Evolutionary conservation across 1,284 basidiomycete species (phyloP).

Genomic region (Microbotryomycetes sp.): DNA sequence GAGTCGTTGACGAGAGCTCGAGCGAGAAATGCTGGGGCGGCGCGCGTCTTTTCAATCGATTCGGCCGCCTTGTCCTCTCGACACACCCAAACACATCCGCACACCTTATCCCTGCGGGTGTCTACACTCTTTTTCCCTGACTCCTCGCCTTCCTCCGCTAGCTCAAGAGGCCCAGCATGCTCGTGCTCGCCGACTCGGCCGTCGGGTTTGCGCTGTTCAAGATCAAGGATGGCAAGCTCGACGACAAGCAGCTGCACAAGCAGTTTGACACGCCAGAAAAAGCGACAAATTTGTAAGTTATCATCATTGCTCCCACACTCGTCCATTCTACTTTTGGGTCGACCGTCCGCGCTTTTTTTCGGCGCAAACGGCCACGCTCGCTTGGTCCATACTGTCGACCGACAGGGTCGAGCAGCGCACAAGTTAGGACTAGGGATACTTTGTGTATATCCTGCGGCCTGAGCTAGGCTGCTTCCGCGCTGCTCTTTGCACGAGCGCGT

Average conservation of each 20-base stretch:
- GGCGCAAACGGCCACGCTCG: too few species aligned
- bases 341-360: too few species aligned
- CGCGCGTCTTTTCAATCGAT: background rate
- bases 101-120: too few species aligned
- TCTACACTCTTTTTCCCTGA: too few species aligned
- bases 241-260: conserved; percentile 77
- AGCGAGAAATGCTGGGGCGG: background rate
- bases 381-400: background rate
- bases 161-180: too few species aligned
- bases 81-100: too few species aligned
- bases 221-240: conserved; percentile 79
- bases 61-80: background rate
- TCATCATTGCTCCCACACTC: background rate
- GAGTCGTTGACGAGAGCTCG: background rate
- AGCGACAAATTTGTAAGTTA: conserved; percentile 68
- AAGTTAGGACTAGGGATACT: too few species aligned
- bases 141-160: too few species aligned
- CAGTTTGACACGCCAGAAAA: conserved; percentile 86
- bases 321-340: background rate
- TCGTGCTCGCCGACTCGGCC: conserved; percentile 52
- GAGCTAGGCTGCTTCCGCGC: too few species aligned
- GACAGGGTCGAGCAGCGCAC: background rate
- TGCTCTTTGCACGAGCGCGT: too few species aligned
- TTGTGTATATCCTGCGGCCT: too few species aligned
- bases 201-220: conserved; percentile 98